Percentiles rank a stretch among this genome's conserved stretches.
Evolutionary conservation across 805 yeast species (phyloP).

Genomic region (Torulaspora delbrueckii): DNA sequence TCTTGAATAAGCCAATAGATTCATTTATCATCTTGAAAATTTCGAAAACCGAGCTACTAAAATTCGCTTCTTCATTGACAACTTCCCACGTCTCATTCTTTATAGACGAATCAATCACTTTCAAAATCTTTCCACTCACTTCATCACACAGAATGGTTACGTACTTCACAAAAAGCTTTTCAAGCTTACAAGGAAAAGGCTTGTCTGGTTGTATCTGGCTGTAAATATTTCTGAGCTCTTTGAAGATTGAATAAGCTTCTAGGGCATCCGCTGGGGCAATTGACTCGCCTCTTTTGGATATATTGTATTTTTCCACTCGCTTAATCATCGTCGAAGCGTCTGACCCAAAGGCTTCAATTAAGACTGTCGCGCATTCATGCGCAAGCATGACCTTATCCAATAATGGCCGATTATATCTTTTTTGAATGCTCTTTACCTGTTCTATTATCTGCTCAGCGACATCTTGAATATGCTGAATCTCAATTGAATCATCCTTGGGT

Average conservation of each 20-base stretch:
- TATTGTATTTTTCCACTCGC: conserved; percentile 43
- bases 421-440: conserved; percentile 49
- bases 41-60: conserved; percentile 63
- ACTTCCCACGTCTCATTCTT: conserved; percentile 55
- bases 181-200: conserved; percentile 50
- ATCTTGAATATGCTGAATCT: conserved; percentile 50
- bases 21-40: conserved; percentile 59
- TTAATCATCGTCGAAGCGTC: conserved; percentile 50
- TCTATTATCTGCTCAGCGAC: conserved; percentile 50
- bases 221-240: conserved; percentile 49
- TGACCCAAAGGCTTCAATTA: conserved; percentile 49
- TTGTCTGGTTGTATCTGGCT: conserved; percentile 43
- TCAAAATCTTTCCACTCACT: conserved; percentile 43
- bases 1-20: conserved; percentile 50
- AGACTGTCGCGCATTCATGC: conserved; percentile 42
- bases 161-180: conserved; percentile 49
- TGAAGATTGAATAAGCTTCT: conserved; percentile 49
- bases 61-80: conserved; percentile 41
- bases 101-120: conserved; percentile 52
- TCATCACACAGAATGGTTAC: conserved; percentile 39
- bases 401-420: conserved; percentile 56
- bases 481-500: conserved; percentile 57
- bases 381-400: conserved; percentile 54
- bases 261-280: conserved; percentile 53
- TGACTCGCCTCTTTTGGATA: conserved; percentile 30